Evolutionary conservation across 495 filamentous ascomycete genomes (phyloP), one percentile per base, ranked within the genome.

Genomic region (Xylaria longipes): DNA sequence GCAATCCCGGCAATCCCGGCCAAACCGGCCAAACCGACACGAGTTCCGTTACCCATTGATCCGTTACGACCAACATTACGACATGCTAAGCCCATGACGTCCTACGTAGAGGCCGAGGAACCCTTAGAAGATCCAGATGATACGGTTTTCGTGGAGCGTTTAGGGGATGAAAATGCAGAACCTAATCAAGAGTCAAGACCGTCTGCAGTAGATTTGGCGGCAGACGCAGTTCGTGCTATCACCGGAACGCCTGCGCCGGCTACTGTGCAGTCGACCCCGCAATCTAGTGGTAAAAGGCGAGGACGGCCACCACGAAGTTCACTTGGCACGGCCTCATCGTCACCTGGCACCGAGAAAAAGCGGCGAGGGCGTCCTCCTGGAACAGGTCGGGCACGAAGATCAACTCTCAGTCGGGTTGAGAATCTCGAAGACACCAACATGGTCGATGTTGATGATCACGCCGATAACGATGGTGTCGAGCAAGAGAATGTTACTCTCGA

Each of bases 41-140:
- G 71, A 41, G 65, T 29, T 8, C 62, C 69, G 46, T 65, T 76
- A 14, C 77, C 75, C 46, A 57, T 72, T 54, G 75, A 78, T 50
- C 74, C 74, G 46, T 11, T 82, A 69, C 72, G 80, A 74, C 82
- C 84, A 41, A 73, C 77, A 33, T 77, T 86, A 25, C 80, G 84
- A 35, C 84, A 84, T 65, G 83, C 84, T 39, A 82, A 81, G 58
- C 84, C 84, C 31, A 82, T 77, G 64, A 68, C 73, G 11, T 83
- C 82, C 25, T 86, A 85, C 56, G 58, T 78, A 6, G 80, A 82
- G 27, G 74, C 76, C 5, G 80, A 82, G n/a, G 75, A 82, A 25
- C 73, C 74, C 20, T 22, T 43, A 43, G 80, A 82, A 12, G 81
- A 85, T 29, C 80, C 81, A 8, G 71, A 82, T 70, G 81, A 85